Evolutionary conservation across 2,329 filamentous ascomycete species (phyloP).

Genomic region (Magnaporthales sp.): DNA sequence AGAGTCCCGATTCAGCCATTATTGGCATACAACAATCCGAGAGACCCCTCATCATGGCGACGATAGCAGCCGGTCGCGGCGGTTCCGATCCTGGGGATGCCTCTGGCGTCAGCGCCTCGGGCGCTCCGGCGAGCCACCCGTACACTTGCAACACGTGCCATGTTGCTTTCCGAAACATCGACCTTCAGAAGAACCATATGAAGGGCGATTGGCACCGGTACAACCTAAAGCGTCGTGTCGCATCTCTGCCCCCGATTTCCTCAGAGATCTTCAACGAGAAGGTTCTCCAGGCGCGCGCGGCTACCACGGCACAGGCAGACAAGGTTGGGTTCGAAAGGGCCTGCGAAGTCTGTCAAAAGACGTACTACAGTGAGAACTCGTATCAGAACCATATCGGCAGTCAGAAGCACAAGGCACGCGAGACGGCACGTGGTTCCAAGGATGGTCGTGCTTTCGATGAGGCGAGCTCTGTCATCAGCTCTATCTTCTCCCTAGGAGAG

Average conservation of each 20-base stretch:
- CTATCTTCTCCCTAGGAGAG: slow-evolving; percentile 83
- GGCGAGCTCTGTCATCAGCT: slow-evolving; percentile 76
- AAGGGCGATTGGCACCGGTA: slow-evolving; percentile 99
- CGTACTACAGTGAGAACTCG: slow-evolving; percentile 94
- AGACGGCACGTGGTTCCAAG: slow-evolving; percentile 42
- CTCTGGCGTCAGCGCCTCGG: slow-evolving; percentile 21
- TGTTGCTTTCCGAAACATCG: slow-evolving; percentile 89
- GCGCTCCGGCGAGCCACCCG: slow-evolving; percentile 55
- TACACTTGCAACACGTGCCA: slow-evolving; percentile 99
- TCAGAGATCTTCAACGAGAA: slow-evolving; percentile 94
- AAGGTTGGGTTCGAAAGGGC: slow-evolving; percentile 81
- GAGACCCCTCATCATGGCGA: slow-evolving; percentile 33
- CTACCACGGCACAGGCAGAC: slow-evolving; percentile 73
- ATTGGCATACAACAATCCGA: background rate
- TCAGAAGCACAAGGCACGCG: slow-evolving; percentile 74
- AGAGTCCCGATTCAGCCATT: background rate
- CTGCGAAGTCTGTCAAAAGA: slow-evolving; percentile 79
- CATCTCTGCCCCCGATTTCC: slow-evolving; percentile 80
- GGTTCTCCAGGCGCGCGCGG: slow-evolving; percentile 82
- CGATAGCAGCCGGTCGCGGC: slow-evolving; percentile 29
- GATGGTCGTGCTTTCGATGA: slow-evolving; percentile 56
- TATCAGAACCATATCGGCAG: slow-evolving; percentile 88
- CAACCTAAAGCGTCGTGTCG: slow-evolving; percentile 91
- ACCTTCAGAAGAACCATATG: slow-evolving; percentile 93
- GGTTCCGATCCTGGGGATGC: slow-evolving; percentile 16